These are phyloP conservation scores for Porogramme epimiltina DNA, from an alignment of 1,284 basidiomycete species.

Conservation along the genomic window DNA sequence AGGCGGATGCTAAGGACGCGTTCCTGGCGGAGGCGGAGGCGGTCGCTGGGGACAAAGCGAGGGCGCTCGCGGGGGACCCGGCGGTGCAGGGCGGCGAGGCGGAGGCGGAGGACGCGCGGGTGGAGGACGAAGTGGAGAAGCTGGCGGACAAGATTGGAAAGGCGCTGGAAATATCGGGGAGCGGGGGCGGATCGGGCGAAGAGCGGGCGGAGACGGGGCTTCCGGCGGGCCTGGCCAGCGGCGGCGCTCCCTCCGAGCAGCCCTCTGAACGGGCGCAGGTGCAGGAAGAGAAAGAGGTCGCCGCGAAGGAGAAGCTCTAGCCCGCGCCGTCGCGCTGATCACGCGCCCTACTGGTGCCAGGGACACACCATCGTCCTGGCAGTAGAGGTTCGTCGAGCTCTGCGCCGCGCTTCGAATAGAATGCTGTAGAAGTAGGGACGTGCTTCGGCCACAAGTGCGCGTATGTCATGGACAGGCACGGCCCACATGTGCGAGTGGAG, in stretches of 20 bases:
- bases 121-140: slow-evolving; percentile 12
- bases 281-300: background rate
- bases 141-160: slow-evolving; percentile 12
- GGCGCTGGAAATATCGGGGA: slow-evolving; percentile 15
- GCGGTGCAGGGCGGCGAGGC: background rate
- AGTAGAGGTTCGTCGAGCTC: too few relatives aligned
- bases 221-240: background rate
- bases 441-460: too few relatives aligned
- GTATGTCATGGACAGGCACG: too few relatives aligned
- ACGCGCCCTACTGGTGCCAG: too few relatives aligned
- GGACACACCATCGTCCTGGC: too few relatives aligned
- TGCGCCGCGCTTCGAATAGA: too few relatives aligned
- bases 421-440: too few relatives aligned
- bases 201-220: background rate
- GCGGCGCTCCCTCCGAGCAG: background rate
- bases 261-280: background rate
- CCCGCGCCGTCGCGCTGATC: too few relatives aligned
- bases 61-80: slow-evolving; percentile 1
- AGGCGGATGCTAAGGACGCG: background rate
- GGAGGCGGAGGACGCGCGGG: slow-evolving; percentile 9
- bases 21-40: background rate
- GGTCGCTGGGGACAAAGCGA: background rate
- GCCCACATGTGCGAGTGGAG: too few relatives aligned
- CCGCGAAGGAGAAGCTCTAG: slow-evolving; percentile 8
- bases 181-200: background rate